Evolutionary conservation across 495 filamentous ascomycete genomes (phyloP).

Genomic region (Apodospora peruviana): DNA sequence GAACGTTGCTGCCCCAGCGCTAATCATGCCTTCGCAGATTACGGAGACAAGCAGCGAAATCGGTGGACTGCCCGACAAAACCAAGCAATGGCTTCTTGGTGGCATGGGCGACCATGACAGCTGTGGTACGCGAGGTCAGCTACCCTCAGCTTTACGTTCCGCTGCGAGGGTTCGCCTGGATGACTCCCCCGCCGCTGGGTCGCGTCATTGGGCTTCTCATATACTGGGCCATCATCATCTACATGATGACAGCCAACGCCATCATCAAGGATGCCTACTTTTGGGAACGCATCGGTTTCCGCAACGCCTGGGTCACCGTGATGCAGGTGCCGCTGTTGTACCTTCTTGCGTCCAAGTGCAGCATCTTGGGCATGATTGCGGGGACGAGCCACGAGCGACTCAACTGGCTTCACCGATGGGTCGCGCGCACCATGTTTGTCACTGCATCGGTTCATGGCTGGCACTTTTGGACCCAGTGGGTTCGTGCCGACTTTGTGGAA

Average conservation of each 20-base stretch:
- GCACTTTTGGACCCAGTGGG: conserved; percentile 68
- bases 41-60: conserved; percentile 29
- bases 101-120: conserved; percentile 61
- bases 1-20: not conserved
- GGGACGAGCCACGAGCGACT: conserved; percentile 69
- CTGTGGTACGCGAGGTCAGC: conserved; percentile 59
- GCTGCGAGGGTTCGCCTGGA: conserved; percentile 39
- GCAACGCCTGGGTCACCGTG: conserved; percentile 69
- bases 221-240: conserved; percentile 54
- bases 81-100: conserved; percentile 53
- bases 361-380: conserved; percentile 60
- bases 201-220: conserved; percentile 45
- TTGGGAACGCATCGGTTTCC: conserved; percentile 71
- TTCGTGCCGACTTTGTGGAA: conserved; percentile 54
- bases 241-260: conserved; percentile 48
- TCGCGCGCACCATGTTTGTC: conserved; percentile 66
- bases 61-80: conserved; percentile 53
- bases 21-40: conserved; percentile 20
- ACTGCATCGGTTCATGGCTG: conserved; percentile 70
- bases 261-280: conserved; percentile 37
- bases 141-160: conserved; percentile 57
- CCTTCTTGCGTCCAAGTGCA: conserved; percentile 73
- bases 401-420: conserved; percentile 84
- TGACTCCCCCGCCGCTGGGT: conserved; percentile 54
- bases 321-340: conserved; percentile 80